phyloP scores from a whole-genome alignment of 2,329 filamentous ascomycete species.

The Ophiobolus disseminans region DNA sequence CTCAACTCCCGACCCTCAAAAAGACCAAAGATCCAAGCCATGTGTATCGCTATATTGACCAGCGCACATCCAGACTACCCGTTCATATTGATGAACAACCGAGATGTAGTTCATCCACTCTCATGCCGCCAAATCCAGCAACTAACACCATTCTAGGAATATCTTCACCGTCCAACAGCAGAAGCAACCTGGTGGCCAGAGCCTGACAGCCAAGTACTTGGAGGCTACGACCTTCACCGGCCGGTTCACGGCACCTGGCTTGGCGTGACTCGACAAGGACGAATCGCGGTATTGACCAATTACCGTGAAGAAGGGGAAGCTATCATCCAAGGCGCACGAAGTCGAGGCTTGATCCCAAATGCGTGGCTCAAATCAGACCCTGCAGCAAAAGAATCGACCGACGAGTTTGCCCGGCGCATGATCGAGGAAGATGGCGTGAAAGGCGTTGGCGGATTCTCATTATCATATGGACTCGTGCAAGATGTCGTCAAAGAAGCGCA shows the following conservation, averaged over 20 bases:
- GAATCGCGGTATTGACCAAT: constrained; percentile 69
- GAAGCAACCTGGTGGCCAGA: constrained; percentile 66
- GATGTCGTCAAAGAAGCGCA: constrained; percentile 45
- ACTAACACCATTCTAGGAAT: constrained; percentile 57
- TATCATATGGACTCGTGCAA: constrained; percentile 64
- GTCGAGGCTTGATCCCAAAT: constrained; percentile 66
- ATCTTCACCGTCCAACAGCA: constrained; percentile 66
- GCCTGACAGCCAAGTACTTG: constrained; percentile 63
- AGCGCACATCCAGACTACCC: constrained; percentile 59
- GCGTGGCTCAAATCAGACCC: constrained; percentile 60
- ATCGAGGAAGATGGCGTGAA: constrained; percentile 62
- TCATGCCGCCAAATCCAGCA: not conserved
- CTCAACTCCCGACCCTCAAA: not conserved
- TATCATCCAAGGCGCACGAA: constrained; percentile 56
- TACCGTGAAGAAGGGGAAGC: constrained; percentile 62
- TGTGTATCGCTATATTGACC: constrained; percentile 60
- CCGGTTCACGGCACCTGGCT: constrained; percentile 69
- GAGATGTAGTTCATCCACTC: constrained; percentile 49
- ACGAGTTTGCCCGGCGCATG: constrained; percentile 61
- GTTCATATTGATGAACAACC: constrained; percentile 59
- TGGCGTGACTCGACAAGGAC: constrained; percentile 66
- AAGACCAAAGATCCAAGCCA: constrained; percentile 6
- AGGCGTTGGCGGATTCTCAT: constrained; percentile 68
- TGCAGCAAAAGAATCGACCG: constrained; percentile 49
- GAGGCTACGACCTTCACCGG: constrained; percentile 67